A percentile compares a stretch with the other conserved stretches of the same genome.
phyloP scores from a whole-genome alignment of 345 rosid genomes.

The Conringia planisiliqua region DNA sequence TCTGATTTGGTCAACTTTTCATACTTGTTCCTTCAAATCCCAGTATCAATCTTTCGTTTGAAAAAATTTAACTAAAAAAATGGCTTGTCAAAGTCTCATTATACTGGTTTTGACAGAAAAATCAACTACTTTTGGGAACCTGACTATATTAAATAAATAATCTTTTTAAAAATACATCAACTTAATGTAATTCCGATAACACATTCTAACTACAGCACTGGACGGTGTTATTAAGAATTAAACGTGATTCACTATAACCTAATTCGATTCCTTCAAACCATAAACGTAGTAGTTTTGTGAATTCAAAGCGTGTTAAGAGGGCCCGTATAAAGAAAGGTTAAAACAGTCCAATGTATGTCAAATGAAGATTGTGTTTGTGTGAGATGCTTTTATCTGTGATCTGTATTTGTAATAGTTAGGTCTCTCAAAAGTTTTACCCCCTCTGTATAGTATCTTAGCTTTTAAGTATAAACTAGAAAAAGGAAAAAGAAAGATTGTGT shows the following conservation, averaged over 20 bases:
- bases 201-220: not conserved
- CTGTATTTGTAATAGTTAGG: no score
- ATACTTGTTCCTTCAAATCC: constrained; percentile 22
- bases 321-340: not conserved
- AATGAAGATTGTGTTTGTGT: no score
- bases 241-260: not conserved
- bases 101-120: not conserved
- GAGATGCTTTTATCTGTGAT: no score
- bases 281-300: not conserved
- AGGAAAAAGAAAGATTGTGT: no score
- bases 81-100: not conserved
- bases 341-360: not conserved
- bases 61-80: not conserved
- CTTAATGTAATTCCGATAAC: not conserved
- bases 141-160: not conserved
- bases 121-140: not conserved
- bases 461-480: no score
- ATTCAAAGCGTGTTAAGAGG: not conserved
- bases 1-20: constrained; percentile 31
- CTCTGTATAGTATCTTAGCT: no score
- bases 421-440: no score
- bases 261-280: not conserved
- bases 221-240: not conserved
- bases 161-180: not conserved
- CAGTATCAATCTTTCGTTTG: not conserved